Evolutionary conservation across 441 rosid species (phyloP).

Genomic region (Euphorbia celastroides): DNA sequence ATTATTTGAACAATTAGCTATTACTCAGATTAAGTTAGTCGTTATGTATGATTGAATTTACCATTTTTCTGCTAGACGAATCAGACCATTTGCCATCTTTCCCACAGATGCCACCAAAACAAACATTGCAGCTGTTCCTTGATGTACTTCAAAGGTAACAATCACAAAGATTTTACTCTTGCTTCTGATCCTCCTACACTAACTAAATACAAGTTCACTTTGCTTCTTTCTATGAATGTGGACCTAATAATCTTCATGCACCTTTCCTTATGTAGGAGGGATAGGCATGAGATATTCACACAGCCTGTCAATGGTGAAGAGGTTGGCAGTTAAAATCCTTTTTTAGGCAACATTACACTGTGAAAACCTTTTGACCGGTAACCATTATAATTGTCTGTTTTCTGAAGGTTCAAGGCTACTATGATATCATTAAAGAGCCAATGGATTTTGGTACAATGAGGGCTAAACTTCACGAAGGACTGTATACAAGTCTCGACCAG

Average conservation of each 20-base stretch:
- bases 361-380: not conserved
- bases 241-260: not conserved
- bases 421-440: too few relatives aligned
- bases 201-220: not conserved
- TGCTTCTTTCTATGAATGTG: not conserved
- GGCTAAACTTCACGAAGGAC: too few relatives aligned
- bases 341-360: not conserved
- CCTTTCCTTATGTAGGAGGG: conserved; percentile 31
- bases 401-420: too few relatives aligned
- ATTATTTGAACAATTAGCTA: not conserved
- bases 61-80: conserved; percentile 3
- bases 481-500: too few relatives aligned
- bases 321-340: conserved; percentile 27
- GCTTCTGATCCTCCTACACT: not conserved
- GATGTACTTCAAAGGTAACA: conserved; percentile 27
- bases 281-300: conserved; percentile 34
- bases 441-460: too few relatives aligned
- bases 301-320: conserved; percentile 40
- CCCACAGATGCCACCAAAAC: conserved; percentile 18
- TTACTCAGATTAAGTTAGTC: not conserved
- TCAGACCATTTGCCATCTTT: conserved; percentile 5
- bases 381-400: not conserved
- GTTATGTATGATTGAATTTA: not conserved
- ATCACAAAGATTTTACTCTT: not conserved
- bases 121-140: conserved; percentile 21